Base-by-base conservation (phyloP, 228 moss, liverwort and hornwort species). In the Sphagnum magellanicum region DNA sequence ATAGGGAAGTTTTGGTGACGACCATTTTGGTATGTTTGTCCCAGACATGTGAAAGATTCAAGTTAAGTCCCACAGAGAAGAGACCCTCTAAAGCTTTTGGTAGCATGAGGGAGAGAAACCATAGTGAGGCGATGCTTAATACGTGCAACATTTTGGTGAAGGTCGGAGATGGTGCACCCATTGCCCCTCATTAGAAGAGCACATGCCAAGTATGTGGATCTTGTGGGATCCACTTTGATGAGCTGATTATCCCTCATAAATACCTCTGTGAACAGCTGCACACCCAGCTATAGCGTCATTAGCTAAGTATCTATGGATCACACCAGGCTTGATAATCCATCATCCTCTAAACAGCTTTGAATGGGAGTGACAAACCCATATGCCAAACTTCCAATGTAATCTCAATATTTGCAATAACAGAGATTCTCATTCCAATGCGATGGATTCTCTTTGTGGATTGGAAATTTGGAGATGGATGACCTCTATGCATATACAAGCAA, bases 161-260 rank as follows among this genome's bases (percentile, higher is more conserved):
- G 76, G 60, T 93, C 88, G 49, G 93, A 89, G 65, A 97, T 88
- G 67, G 86, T 97, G 78, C 88, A 90, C 61, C 70, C 61, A 55
- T 77, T 84, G 66, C 93, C 97, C 67, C 93, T 80, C 88, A 93
- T 88, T 53, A 97, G 78, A 10, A 97, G 85, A 4, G 93, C 97
- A 81, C 93, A 93, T 10, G 91, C 97, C 70, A 97, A 83, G 79
- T 97, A 97, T 63, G 93, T 97, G 66, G 84, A 93, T 48, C 77
- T 76, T 16, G 74, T 52, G 46, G 97, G 93, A 67, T 86, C 87
- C 60, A 84, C 82, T 71, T 93, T 91, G 71, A 93, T 91, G n/a
- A 89, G 78, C 74, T 97, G 97, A 75, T 85, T 85, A 47, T 93
- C 93, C 67, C 80, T 89, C 13, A 74, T 73, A 65, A 93, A 93